Conservation (phyloP, 208 protist species). For the Leishmania gerbilli region DNA sequence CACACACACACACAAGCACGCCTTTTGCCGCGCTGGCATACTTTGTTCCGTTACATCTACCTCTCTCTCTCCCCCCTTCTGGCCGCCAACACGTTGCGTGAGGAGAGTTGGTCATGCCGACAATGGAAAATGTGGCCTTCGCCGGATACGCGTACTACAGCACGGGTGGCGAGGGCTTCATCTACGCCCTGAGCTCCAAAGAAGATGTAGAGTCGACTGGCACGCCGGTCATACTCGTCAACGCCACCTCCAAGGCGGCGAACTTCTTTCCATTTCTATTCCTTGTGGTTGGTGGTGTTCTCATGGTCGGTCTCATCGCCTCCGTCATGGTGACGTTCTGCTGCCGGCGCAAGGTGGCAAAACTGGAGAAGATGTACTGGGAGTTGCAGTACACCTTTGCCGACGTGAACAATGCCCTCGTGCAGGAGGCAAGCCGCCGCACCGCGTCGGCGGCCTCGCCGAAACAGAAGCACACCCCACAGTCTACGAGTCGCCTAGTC, state of each 20-base stretch:
- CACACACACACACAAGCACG: neutral
- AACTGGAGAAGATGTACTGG: constrained; percentile 30
- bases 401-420: constrained; percentile 17
- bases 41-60: no score
- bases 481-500: neutral
- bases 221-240: constrained; percentile 13
- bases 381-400: constrained; percentile 21
- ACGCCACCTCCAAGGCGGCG: neutral
- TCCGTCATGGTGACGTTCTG: constrained; percentile 21
- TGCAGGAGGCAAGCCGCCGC: constrained; percentile 9
- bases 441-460: neutral
- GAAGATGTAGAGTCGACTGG: neutral
- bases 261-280: constrained; percentile 31
- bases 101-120: neutral
- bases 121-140: neutral
- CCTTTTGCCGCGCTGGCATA: neutral
- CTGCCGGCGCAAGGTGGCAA: constrained; percentile 11
- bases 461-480: neutral
- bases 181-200: constrained; percentile 11
- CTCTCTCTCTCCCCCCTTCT: neutral
- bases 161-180: constrained; percentile 20
- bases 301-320: constrained; percentile 23
- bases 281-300: constrained; percentile 11
- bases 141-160: constrained; percentile 30
- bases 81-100: neutral